phyloP scores from a whole-genome alignment of 768 basidiomycete genomes.

The Auricularia heimuer region DNA sequence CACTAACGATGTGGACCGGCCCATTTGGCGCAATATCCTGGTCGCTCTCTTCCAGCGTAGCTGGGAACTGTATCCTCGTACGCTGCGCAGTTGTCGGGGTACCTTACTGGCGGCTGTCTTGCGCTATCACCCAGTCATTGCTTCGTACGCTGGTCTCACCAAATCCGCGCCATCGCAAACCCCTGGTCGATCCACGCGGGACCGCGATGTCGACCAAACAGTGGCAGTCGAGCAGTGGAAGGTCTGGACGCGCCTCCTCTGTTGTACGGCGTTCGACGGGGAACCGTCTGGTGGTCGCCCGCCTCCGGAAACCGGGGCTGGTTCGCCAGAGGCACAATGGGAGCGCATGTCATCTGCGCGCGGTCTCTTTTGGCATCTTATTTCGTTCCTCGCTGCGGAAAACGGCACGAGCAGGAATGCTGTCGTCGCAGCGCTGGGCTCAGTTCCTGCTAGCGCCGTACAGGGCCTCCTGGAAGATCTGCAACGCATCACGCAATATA shows the following conservation, averaged over 20 bases:
- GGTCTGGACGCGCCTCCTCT: slow-evolving; percentile 76
- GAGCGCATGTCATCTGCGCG: slow-evolving; percentile 76
- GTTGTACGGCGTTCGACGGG: slow-evolving; percentile 47
- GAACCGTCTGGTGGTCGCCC: slow-evolving; percentile 52
- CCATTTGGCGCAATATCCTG: slow-evolving; percentile 66
- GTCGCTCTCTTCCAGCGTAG: slow-evolving; percentile 53
- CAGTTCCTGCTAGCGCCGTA: slow-evolving; percentile 69
- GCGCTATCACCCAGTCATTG: slow-evolving; percentile 62
- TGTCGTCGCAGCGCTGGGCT: slow-evolving; percentile 81
- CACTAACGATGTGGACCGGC: slow-evolving; percentile 51
- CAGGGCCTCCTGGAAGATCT: slow-evolving; percentile 78
- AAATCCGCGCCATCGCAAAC: slow-evolving; percentile 40
- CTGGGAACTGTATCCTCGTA: slow-evolving; percentile 36
- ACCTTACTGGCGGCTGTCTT: slow-evolving; percentile 56
- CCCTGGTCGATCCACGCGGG: slow-evolving; percentile 20
- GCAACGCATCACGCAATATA: slow-evolving; percentile 67
- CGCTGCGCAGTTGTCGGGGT: slow-evolving; percentile 48
- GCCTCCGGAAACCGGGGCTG: slow-evolving; percentile 35
- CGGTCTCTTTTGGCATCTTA: slow-evolving; percentile 74
- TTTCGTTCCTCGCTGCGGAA: slow-evolving; percentile 82
- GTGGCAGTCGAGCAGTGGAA: slow-evolving; percentile 72
- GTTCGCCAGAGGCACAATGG: slow-evolving; percentile 58
- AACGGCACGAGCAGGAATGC: slow-evolving; percentile 75
- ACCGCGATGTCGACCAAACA: slow-evolving; percentile 43
- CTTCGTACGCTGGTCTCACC: slow-evolving; percentile 64